Conservation (phyloP, 208 protist species). For the Leishmania amazonensis region DNA sequence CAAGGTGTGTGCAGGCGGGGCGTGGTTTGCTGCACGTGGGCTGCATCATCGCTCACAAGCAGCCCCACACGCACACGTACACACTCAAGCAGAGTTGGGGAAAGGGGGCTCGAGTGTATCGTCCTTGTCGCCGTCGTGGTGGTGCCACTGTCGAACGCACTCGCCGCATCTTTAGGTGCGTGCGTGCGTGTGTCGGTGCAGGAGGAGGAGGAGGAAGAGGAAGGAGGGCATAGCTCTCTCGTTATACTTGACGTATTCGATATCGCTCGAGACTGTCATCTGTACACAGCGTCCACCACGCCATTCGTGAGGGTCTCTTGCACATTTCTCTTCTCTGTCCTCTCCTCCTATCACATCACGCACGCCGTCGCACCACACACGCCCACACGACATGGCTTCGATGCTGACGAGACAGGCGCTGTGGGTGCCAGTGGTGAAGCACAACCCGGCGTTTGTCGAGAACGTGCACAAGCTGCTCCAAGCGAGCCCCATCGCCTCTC, state of each 20-base stretch:
- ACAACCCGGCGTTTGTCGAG: conserved; percentile 54
- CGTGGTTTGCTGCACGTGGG: neutral
- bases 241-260: neutral
- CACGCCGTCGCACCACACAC: neutral
- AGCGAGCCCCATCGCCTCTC: conserved; percentile 44
- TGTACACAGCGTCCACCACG: neutral
- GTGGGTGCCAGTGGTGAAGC: conserved; percentile 61
- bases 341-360: conserved; percentile 1
- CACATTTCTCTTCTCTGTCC: neutral
- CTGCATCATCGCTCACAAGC: too few relatives aligned
- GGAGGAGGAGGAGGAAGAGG: too few relatives aligned
- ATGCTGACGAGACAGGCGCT: conserved; percentile 63
- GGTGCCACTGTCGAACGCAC: neutral
- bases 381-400: neutral
- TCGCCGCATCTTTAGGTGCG: neutral
- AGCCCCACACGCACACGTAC: conserved; percentile 1
- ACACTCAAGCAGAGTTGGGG: neutral
- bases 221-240: neutral
- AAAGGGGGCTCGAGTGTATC: neutral
- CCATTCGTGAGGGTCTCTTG: neutral
- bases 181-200: neutral
- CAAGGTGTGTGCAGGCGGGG: neutral
- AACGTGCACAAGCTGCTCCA: conserved; percentile 34
- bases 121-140: neutral
- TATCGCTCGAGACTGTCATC: neutral